Evolutionary conservation across 2,329 filamentous ascomycete genomes (phyloP), one percentile per base, ranked within the genome.

Genomic region (Didymella arachidicola): DNA sequence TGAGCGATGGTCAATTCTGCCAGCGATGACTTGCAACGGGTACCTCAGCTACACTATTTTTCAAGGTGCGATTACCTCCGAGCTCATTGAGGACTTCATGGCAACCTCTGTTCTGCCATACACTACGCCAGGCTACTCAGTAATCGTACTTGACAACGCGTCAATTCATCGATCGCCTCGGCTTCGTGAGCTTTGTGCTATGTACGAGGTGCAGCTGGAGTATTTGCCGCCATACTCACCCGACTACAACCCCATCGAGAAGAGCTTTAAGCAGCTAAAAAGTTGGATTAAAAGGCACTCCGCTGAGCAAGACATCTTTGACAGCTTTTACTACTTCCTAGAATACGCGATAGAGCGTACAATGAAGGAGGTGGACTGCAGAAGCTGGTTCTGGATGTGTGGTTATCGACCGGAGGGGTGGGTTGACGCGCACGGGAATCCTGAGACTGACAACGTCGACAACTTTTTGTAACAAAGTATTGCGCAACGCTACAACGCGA

Each of bases 1-100:
- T 34, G 4, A 34, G 61, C 59, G 8, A 52, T 34, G 8, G 32
- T 34, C 14, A 8, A 11, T 34, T 34, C 32, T 34, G 32, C 32
- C 32, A 14, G 32, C 14, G 32, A 34, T 62, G 44, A 57, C 53
- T 7, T 26, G 58, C 4, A 32, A 64, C 18, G 48, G 61, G 0
- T 64, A 64, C 43, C 27, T 56, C 14, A 26, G 2, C 1, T 34
- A 50, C 14, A 11, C 12, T 7, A 41, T 60, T 22, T 56, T 56
- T n/a, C 47, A 60, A 45, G 57, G 39, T 14, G 7, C 14, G 8
- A 34, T 34, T 14, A 34, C 32, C 32, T 34, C 32, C 1, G 4
- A 34, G 32, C 7, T 34, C 8, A 34, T 34, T 4, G 32, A 34
- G 32, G 32, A 34, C 32, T 34, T 34, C 14, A 34, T 34, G 8